phyloP scores from a whole-genome alignment of 202 grass and related monocot genomes.

The Carex sylvatica region DNA sequence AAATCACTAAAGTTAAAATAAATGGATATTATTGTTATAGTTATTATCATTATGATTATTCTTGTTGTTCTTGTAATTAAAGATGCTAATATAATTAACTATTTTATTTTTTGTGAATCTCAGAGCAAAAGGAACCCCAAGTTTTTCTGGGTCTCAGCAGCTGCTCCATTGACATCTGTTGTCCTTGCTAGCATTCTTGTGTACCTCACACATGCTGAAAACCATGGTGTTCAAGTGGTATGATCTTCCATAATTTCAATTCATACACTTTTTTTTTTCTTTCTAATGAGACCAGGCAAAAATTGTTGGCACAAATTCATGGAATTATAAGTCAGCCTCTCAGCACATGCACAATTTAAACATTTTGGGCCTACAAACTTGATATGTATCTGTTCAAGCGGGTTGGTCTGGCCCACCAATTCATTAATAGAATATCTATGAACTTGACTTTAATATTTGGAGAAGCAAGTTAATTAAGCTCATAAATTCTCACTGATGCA shows the following conservation, averaged over 20 bases:
- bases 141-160: slow-evolving; percentile 76
- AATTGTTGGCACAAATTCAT: background rate
- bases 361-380: background rate
- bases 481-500: slow-evolving; percentile 6
- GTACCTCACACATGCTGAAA: slow-evolving; percentile 69
- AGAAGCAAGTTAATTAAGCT: background rate
- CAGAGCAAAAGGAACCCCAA: slow-evolving; percentile 72
- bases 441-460: background rate
- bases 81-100: background rate
- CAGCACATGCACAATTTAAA: background rate
- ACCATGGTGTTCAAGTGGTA: slow-evolving; percentile 88
- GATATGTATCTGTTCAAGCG: background rate
- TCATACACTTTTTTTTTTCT: background rate
- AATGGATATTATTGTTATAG: no score
- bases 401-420: background rate
- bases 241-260: slow-evolving; percentile 15
- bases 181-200: slow-evolving; percentile 67
- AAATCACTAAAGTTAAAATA: background rate
- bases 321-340: background rate
- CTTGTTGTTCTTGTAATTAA: background rate
- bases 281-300: background rate
- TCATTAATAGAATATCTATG: background rate
- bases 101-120: slow-evolving; percentile 6
- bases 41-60: background rate
- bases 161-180: slow-evolving; percentile 69